Base-by-base conservation (phyloP, 2,329 filamentous ascomycete species). In the Ophiognomonia clavigignenti-juglandacearum region DNA sequence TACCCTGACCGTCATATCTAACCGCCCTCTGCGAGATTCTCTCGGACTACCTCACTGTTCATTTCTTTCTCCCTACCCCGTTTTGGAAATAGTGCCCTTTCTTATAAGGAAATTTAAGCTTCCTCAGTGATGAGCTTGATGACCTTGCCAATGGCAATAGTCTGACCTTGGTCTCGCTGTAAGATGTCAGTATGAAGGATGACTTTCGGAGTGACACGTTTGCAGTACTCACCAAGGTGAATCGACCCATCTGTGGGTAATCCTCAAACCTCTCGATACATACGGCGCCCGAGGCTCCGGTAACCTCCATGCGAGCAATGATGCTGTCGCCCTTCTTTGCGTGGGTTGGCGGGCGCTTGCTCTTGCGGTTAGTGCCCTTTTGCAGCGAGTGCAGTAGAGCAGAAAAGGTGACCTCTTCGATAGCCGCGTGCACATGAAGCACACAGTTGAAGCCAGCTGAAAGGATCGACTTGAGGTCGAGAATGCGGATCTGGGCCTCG, bases 91-190 rank as follows among this genome's bases (percentile, higher is more conserved):
- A 9, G 22, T 20, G 23, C 18, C 26, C 9, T 16, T n/a, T 10
- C 22, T 18, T 19, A 5, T 3, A 6, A 31, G 16, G 6, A 19
- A 20, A 35, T 53, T 51, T 57, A 61, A 41, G 56, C 39, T 0
- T 66, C 64, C 16, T 71, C 66, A 7, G 62, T 70, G 59, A 82
- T 75, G 54, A 98, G 79, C 78, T 91, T 96, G 51, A 89, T 96
- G 66, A 98, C 95, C 80, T 98, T 98, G 62, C 93, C 93, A 72
- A 98, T 98, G 47, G 93, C 93, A 73, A 98, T 96, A 0, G 93
- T 98, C 86, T 97, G 92, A 60, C 93, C 93, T 84, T 97, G 62
- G 45, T 63, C 43, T 54, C 50, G 50, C 50, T 52, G 26, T 20
- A 46, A 19, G 27, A 2, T 58, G 43, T 60, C 52, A 61, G 50